Conservation (phyloP, 768 basidiomycete species). For the Sarcodon aspratus region DNA sequence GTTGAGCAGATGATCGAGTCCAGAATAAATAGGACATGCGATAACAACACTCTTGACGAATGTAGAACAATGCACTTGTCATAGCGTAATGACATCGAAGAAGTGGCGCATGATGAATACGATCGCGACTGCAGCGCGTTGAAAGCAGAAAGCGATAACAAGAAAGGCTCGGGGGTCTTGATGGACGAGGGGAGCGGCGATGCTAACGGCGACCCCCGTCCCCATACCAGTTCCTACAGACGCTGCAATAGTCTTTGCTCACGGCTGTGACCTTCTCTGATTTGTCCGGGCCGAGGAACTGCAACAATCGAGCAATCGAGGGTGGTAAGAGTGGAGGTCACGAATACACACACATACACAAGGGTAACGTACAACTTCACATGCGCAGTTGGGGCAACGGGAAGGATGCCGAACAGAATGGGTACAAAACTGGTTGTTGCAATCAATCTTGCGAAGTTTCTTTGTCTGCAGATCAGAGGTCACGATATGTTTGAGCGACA, state of each 20-base stretch:
- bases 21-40: too few relatives aligned
- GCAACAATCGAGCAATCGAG: conserved; percentile 3
- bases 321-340: conserved; percentile 3
- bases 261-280: conserved; percentile 45
- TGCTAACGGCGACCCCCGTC: conserved; percentile 8
- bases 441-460: conserved; percentile 43
- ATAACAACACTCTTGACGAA: too few relatives aligned
- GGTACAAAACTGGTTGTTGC: conserved; percentile 30
- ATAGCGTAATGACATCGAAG: too few relatives aligned
- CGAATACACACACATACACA: too few relatives aligned
- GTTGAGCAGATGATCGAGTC: too few relatives aligned
- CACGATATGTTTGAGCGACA: conserved; percentile 3
- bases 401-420: conserved; percentile 27
- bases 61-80: too few relatives aligned
- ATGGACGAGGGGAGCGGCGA: not conserved
- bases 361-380: conserved; percentile 27
- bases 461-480: conserved; percentile 28
- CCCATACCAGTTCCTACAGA: conserved; percentile 19
- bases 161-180: too few relatives aligned
- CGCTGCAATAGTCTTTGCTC: conserved; percentile 29
- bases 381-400: conserved; percentile 30
- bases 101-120: too few relatives aligned
- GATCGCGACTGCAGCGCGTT: too few relatives aligned
- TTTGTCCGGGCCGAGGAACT: conserved; percentile 67
- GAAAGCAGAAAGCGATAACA: too few relatives aligned